A percentile compares a stretch with the other conserved stretches of the same genome.
Evolutionary conservation across 257 asterid species (phyloP).

Genomic region (Ligustrum vulgare): DNA sequence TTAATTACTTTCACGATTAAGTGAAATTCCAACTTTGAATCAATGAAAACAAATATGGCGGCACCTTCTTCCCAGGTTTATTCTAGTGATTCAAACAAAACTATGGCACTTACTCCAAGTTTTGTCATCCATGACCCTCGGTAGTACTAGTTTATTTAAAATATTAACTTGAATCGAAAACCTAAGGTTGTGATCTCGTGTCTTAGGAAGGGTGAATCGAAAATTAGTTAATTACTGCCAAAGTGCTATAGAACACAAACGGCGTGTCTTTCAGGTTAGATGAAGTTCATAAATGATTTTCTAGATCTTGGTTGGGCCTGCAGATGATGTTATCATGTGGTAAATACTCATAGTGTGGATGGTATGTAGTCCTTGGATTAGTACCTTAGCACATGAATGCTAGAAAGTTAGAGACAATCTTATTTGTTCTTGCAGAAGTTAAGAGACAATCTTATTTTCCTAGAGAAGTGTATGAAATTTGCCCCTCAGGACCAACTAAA

Average conservation of each 20-base stretch:
- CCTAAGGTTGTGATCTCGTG: not conserved
- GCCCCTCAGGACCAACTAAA: no score
- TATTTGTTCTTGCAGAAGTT: no score
- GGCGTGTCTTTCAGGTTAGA: not conserved
- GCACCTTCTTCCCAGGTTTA: not conserved
- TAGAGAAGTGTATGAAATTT: no score
- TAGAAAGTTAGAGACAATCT: no score
- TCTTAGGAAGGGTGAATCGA: not conserved
- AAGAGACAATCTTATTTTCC: no score
- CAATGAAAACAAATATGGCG: not conserved
- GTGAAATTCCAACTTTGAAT: not conserved
- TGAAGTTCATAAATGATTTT: not conserved
- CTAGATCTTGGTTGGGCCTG: not conserved
- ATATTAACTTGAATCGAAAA: no score
- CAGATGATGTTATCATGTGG: conserved; percentile 22
- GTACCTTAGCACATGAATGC: conserved; percentile 33
- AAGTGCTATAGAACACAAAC: no score
- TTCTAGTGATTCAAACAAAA: no score
- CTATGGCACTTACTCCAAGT: no score
- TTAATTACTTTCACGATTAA: not conserved
- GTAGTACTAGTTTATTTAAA: no score
- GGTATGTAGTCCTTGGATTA: conserved; percentile 25
- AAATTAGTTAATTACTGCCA: not conserved
- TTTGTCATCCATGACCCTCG: no score
- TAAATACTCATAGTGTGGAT: not conserved